Conservation (phyloP, 306 rosid genomes). For the Malus fusca region DNA sequence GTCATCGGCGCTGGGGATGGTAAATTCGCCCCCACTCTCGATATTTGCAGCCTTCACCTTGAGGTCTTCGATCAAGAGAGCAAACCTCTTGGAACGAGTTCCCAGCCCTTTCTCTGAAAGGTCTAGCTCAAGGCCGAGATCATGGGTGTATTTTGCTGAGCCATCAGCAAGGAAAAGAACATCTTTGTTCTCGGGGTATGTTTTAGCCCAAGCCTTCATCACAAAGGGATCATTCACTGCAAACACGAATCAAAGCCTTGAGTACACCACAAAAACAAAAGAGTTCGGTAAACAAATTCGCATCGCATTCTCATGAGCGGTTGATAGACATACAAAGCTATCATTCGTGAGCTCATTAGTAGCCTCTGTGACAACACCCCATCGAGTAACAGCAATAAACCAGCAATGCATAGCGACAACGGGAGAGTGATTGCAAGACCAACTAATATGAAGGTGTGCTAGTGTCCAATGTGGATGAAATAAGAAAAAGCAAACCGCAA, state of each 20-base stretch:
- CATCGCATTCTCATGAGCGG: not conserved
- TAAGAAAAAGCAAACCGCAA: not conserved
- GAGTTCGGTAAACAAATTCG: not conserved
- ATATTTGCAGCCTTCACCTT: slow-evolving; percentile 83
- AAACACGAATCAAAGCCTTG: not conserved
- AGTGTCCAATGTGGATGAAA: not conserved
- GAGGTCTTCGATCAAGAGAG: slow-evolving; percentile 72
- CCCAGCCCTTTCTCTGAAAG: slow-evolving; percentile 75
- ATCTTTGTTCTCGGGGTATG: slow-evolving; percentile 80
- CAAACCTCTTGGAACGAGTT: slow-evolving; percentile 68
- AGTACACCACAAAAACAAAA: not conserved
- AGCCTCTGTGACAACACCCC: not conserved
- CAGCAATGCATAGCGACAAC: not conserved
- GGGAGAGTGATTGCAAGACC: not conserved
- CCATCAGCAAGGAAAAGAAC: slow-evolving; percentile 95
- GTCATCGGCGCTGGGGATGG: slow-evolving; percentile 82
- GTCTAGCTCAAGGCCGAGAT: slow-evolving; percentile 86
- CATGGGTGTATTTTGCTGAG: slow-evolving; percentile 64
- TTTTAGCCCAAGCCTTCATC: slow-evolving; percentile 84
- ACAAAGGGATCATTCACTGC: slow-evolving; percentile 87
- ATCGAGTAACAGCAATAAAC: not conserved
- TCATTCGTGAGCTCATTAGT: not conserved
- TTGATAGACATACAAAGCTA: not conserved
- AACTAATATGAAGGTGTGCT: not conserved
- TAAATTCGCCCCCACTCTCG: slow-evolving; percentile 74